phyloP scores from a whole-genome alignment of 1,284 basidiomycete species.

The Somion occarium region DNA sequence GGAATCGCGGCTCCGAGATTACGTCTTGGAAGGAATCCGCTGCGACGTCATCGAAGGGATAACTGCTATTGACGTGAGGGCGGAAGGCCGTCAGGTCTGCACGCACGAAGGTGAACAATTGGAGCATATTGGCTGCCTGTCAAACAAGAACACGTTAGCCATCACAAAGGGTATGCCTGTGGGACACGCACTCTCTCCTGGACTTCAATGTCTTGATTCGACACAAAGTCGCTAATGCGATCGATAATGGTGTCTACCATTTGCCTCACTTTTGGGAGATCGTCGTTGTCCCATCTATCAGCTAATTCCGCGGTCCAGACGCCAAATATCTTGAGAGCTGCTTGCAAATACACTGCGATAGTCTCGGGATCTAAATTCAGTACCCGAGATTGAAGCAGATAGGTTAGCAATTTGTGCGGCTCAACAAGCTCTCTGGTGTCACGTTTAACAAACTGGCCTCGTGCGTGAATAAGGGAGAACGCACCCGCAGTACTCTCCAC shows the following conservation, averaged over 20 bases:
- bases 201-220: slow-evolving; percentile 76
- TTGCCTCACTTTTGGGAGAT: slow-evolving; percentile 55
- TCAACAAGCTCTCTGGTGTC: slow-evolving; percentile 58
- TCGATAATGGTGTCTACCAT: slow-evolving; percentile 57
- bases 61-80: slow-evolving; percentile 36
- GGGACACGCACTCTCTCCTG: slow-evolving; percentile 78
- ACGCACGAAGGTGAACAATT: slow-evolving; percentile 78
- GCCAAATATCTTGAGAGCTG: slow-evolving; percentile 84
- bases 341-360: slow-evolving; percentile 77
- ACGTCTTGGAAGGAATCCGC: slow-evolving; percentile 33
- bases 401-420: slow-evolving; percentile 63
- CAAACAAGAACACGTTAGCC: not conserved
- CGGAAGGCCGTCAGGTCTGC: slow-evolving; percentile 69
- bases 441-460: not conserved
- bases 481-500: slow-evolving; percentile 86
- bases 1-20: slow-evolving; percentile 52
- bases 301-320: slow-evolving; percentile 76
- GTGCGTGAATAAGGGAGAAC: slow-evolving; percentile 28
- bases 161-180: not conserved
- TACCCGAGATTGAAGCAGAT: slow-evolving; percentile 61
- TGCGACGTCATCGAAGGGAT: slow-evolving; percentile 29
- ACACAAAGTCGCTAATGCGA: slow-evolving; percentile 51
- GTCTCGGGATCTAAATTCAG: slow-evolving; percentile 54
- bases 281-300: slow-evolving; percentile 69
- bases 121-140: slow-evolving; percentile 76